Base-by-base conservation (phyloP, 2,329 filamentous ascomycete species). In the Arachnomyces sp. region DNA sequence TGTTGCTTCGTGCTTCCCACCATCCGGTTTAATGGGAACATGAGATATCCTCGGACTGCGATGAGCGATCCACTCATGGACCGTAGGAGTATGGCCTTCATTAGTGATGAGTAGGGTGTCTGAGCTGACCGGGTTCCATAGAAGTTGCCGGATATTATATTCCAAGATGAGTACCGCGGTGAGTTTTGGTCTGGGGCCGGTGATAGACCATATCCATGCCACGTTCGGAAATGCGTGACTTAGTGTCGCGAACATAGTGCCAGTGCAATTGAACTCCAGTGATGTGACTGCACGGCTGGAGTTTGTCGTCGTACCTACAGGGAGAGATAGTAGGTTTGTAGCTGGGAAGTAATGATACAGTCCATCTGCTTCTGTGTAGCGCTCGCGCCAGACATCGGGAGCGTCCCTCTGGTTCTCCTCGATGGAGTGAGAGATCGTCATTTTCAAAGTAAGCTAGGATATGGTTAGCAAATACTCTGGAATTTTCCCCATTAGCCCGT, bases 181-280 rank as follows among this genome's bases (percentile, higher is more conserved):
- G 7, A 65, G 49, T 5, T 39, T 48, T 2, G 57, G 50, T n/a
- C 18, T 4, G 1, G 52, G 48, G 3, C 36, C 41, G 28, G 57
- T 52, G 35, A 67, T 36, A 4, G 59, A 57, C 66, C 67, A 69
- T 43, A 70, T 62, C 66, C 67, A 70, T 14, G 66, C 56, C 13
- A 69, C 62, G 40, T 67, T 66, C 11, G 66, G 61, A 6, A 61
- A 56, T 15, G 53, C 52, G n/a, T 63, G 59, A 39, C 64, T 60
- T 29, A 63, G 55, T 2, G 61, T 66, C 7, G 61, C 64, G 11
- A 69, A 44, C 9, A 66, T 48, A 1, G 36, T 51, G 4, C 62
- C 61, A 15, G 61, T 53, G 5, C 53, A 43, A 42, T 60, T 68
- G 34, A 69, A 68, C n/a, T 57, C 47, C 44, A 69, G 58, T 2